Percentiles rank a stretch among this genome's conserved stretches.
These are phyloP conservation scores for Colletotrichum salicis DNA, from an alignment of 2,329 filamentous ascomycete genomes.

Conservation along the genomic window DNA sequence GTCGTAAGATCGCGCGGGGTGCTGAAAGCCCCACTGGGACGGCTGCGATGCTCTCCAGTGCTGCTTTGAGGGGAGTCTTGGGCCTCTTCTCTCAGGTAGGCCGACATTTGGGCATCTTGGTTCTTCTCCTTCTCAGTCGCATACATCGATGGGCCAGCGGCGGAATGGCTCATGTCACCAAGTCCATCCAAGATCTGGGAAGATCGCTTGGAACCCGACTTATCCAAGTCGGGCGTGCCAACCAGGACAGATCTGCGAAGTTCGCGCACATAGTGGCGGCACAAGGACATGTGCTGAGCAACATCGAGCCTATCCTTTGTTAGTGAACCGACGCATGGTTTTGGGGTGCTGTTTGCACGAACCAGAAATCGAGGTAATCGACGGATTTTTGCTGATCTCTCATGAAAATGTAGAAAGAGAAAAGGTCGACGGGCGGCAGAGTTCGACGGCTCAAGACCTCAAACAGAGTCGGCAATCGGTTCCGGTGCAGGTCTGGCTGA, in stretches of 20 bases:
- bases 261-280: constrained; percentile 95
- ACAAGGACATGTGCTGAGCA: constrained; percentile 97
- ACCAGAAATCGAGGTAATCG: constrained; percentile 99
- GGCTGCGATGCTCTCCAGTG: constrained; percentile 52
- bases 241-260: constrained; percentile 92
- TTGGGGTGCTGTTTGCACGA: constrained; percentile 45
- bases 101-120: constrained; percentile 90
- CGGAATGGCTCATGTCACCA: constrained; percentile 71
- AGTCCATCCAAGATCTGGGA: constrained; percentile 81
- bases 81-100: constrained; percentile 79
- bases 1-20: constrained; percentile 71
- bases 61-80: constrained; percentile 67
- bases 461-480: constrained; percentile 91
- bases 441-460: constrained; percentile 95
- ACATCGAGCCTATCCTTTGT: constrained; percentile 85
- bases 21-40: constrained; percentile 67
- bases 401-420: constrained; percentile 99
- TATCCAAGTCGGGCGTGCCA: constrained; percentile 90
- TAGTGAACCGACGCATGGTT: constrained; percentile 26
- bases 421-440: constrained; percentile 94
- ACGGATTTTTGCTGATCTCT: constrained; percentile 97
- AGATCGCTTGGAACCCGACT: constrained; percentile 82
- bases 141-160: constrained; percentile 71
- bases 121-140: constrained; percentile 78
- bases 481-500: constrained; percentile 72